A percentile compares a stretch with the other conserved stretches of the same genome.
phyloP scores from a whole-genome alignment of 345 rosid genomes.

The Melastoma malabathricum region DNA sequence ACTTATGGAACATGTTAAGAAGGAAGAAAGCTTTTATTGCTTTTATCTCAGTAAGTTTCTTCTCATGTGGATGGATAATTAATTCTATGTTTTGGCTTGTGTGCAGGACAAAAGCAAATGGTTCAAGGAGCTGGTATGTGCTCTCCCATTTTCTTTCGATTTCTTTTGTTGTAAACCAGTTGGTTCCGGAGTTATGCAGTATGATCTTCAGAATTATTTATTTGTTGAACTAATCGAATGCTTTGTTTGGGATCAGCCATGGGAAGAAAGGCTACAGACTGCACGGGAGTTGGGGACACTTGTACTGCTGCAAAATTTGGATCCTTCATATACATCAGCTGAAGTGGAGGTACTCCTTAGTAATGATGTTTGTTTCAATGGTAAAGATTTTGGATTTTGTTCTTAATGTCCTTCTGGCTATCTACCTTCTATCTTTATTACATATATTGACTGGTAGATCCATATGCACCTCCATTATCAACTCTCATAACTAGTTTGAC shows the following conservation, averaged over 20 bases:
- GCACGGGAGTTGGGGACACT: slow-evolving; percentile 42
- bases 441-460: too few relatives aligned
- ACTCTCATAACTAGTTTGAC: too few relatives aligned
- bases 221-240: too few relatives aligned
- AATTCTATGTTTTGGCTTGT: background rate
- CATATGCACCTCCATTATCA: too few relatives aligned
- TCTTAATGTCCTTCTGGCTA: too few relatives aligned
- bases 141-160: slow-evolving; percentile 4
- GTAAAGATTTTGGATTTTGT: too few relatives aligned
- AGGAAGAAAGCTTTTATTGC: too few relatives aligned
- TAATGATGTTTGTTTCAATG: background rate
- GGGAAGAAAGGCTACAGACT: slow-evolving; percentile 49
- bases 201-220: too few relatives aligned
- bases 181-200: too few relatives aligned
- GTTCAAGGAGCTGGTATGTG: slow-evolving; percentile 67
- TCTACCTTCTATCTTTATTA: too few relatives aligned
- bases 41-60: too few relatives aligned
- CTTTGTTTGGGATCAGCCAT: slow-evolving; percentile 31
- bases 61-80: background rate
- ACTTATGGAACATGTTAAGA: too few relatives aligned
- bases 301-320: slow-evolving; percentile 66
- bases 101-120: slow-evolving; percentile 66
- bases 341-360: slow-evolving; percentile 55
- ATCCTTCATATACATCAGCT: slow-evolving; percentile 43
- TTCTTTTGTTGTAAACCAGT: background rate